These are phyloP conservation scores for Coemansia sp. DNA, from an alignment of 192 early-diverging fungal species.

Conservation along the genomic window DNA sequence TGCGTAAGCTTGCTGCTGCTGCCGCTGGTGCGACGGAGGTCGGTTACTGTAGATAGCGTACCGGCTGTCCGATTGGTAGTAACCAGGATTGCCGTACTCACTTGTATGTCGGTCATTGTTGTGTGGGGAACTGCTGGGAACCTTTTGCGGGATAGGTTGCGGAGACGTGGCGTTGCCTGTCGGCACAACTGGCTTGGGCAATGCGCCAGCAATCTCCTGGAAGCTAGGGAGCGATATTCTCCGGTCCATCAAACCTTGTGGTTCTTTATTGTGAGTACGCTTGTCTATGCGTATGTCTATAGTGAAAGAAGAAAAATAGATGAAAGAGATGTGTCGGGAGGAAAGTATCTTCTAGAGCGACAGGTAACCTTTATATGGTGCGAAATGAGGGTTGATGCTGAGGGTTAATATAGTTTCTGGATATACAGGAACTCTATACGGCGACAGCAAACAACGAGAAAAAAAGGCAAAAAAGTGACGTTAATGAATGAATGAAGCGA, in stretches of 20 bases:
- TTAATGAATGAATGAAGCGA: conserved; percentile 11
- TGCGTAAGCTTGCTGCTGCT: conserved; percentile 20
- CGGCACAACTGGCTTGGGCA: conserved; percentile 28
- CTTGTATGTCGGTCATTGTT: conserved; percentile 1
- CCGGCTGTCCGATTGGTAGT: conserved; percentile 20
- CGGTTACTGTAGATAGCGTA: conserved; percentile 21
- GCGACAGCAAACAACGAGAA: not conserved
- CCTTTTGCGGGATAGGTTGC: conserved; percentile 39
- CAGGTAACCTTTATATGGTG: conserved; percentile 2
- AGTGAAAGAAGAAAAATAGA: not conserved
- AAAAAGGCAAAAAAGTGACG: not conserved
- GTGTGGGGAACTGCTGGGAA: conserved; percentile 17
- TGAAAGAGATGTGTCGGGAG: not conserved
- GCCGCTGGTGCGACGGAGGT: conserved; percentile 16
- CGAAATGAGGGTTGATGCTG: not conserved
- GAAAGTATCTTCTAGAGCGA: not conserved
- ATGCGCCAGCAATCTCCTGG: conserved; percentile 43
- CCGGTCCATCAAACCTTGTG: conserved; percentile 28
- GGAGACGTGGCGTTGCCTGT: conserved; percentile 14
- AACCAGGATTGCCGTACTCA: conserved; percentile 7
- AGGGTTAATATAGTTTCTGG: conserved; percentile 1
- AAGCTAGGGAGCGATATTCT: conserved; percentile 51
- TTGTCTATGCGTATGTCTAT: not conserved
- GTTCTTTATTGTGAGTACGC: not conserved
- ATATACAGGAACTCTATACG: not conserved